Evolutionary conservation across 1,139 yeast species (phyloP).

Genomic region (Diutina scorzettiae): DNA sequence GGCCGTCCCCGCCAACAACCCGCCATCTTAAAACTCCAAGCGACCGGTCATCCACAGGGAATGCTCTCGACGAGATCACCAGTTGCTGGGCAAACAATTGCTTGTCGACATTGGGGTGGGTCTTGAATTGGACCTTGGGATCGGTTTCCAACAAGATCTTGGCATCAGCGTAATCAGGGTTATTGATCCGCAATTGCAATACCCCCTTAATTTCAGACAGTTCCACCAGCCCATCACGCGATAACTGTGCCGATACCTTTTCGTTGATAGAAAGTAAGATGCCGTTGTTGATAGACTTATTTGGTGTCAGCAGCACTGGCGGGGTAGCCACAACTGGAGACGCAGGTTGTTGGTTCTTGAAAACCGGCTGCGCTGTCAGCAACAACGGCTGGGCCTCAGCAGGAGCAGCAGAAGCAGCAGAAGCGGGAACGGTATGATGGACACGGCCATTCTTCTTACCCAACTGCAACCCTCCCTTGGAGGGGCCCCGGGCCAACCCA

Average conservation of each 20-base stretch:
- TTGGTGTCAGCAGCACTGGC: neutral
- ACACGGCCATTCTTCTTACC: constrained; percentile 45
- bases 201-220: constrained; percentile 84
- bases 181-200: constrained; percentile 75
- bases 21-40: constrained; percentile 91
- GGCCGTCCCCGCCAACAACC: constrained; percentile 49
- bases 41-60: constrained; percentile 86
- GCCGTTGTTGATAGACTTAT: constrained; percentile 51
- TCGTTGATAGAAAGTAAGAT: constrained; percentile 71
- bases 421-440: constrained; percentile 19
- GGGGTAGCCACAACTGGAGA: constrained; percentile 12
- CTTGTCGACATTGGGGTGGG: constrained; percentile 94
- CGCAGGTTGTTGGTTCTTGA: constrained; percentile 15
- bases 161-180: constrained; percentile 54
- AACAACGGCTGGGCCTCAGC: constrained; percentile 18
- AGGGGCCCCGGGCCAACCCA: constrained; percentile 22
- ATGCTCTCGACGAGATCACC: constrained; percentile 68
- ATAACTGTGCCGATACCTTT: constrained; percentile 60
- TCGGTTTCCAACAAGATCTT: constrained; percentile 37
- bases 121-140: constrained; percentile 61
- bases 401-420: constrained; percentile 19
- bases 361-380: constrained; percentile 3
- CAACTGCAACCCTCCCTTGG: constrained; percentile 54
- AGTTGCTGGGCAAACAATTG: constrained; percentile 44
- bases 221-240: constrained; percentile 73